Conservation (phyloP, 441 rosid genomes). For the Pelargonium cotyledonis region DNA sequence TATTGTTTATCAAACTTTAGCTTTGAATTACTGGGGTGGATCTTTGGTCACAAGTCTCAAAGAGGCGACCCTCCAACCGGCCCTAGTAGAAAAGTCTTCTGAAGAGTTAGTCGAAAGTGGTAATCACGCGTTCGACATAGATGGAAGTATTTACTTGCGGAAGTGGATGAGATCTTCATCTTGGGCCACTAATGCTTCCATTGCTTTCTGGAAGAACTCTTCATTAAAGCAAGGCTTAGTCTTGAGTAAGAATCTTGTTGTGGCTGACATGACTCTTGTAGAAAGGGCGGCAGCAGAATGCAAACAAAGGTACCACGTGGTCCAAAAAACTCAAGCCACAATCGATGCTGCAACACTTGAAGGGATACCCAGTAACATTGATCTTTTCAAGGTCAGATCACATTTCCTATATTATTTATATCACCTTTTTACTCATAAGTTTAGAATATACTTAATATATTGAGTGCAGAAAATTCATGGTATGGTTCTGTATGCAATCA, state of each 20-base stretch:
- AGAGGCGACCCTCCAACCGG: constrained; percentile 34
- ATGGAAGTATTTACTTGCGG: constrained; percentile 84
- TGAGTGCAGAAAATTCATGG: background rate
- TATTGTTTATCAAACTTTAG: constrained; percentile 72
- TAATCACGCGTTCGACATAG: constrained; percentile 60
- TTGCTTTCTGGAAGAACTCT: constrained; percentile 70
- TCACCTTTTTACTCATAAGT: background rate
- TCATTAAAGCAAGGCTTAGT: constrained; percentile 53
- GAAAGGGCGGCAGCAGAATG: constrained; percentile 74
- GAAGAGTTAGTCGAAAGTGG: constrained; percentile 41
- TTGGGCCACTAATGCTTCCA: constrained; percentile 72
- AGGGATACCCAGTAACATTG: constrained; percentile 97
- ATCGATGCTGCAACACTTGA: constrained; percentile 84
- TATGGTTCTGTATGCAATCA: too few species aligned
- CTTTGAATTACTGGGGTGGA: constrained; percentile 88
- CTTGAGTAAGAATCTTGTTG: constrained; percentile 75
- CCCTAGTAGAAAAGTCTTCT: constrained; percentile 28
- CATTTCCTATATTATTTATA: background rate
- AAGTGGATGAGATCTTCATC: constrained; percentile 93
- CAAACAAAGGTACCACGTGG: constrained; percentile 56
- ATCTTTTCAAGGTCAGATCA: constrained; percentile 70
- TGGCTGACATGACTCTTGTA: constrained; percentile 60
- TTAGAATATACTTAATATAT: background rate
- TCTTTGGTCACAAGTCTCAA: constrained; percentile 51
- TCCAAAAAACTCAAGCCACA: constrained; percentile 90